These are phyloP conservation scores for Eustoma russellianum DNA, from an alignment of 257 asterid species.

Conservation along the genomic window DNA sequence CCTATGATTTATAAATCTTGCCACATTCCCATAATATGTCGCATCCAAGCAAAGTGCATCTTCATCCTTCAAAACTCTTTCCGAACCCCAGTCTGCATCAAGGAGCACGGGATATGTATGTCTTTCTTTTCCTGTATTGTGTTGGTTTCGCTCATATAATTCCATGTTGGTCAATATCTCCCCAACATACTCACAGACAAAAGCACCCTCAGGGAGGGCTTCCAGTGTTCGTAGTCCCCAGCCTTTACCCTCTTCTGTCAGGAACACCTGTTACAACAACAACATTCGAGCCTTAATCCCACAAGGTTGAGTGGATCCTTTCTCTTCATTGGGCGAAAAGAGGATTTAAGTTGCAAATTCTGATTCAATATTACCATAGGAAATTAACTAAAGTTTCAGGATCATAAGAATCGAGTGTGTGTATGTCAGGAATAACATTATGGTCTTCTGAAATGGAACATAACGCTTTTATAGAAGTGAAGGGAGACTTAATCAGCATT, in stretches of 20 bases:
- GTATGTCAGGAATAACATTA: too few species aligned
- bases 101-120: slow-evolving; percentile 40
- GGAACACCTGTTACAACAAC: slow-evolving; percentile 35
- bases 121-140: slow-evolving; percentile 14
- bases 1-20: slow-evolving; percentile 46
- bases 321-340: too few species aligned
- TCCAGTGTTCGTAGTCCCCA: slow-evolving; percentile 83
- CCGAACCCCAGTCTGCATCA: slow-evolving; percentile 46
- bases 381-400: too few species aligned
- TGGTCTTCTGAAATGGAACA: neutral
- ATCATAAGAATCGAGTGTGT: too few species aligned
- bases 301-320: too few species aligned
- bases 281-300: too few species aligned
- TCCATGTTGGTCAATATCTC: slow-evolving; percentile 37
- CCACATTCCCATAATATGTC: slow-evolving; percentile 35
- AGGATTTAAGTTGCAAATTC: too few species aligned
- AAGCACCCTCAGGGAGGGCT: slow-evolving; percentile 60
- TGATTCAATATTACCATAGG: too few species aligned
- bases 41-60: slow-evolving; percentile 48
- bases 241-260: slow-evolving; percentile 52
- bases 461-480: neutral
- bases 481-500: neutral
- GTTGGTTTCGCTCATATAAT: slow-evolving; percentile 24
- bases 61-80: slow-evolving; percentile 31
- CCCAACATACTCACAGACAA: slow-evolving; percentile 51